Conservation (phyloP, 768 basidiomycete genomes). For the Rhizopogon salebrosus region DNA sequence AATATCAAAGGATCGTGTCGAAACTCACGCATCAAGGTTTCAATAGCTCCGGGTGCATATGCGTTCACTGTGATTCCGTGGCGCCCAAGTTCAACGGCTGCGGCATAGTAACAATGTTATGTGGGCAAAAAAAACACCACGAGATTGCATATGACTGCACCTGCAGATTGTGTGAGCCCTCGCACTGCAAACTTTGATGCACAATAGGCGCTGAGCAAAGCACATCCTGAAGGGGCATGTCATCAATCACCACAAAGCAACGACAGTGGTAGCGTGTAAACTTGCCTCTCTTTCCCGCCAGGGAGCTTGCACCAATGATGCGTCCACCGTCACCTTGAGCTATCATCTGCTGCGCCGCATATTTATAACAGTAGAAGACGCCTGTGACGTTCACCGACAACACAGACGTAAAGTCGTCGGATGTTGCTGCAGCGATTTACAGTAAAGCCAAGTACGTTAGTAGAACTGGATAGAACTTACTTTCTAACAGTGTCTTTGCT, state of each 20-base stretch:
- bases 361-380: conserved; percentile 35
- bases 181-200: conserved; percentile 39
- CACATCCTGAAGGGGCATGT: conserved; percentile 20
- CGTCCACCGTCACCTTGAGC: conserved; percentile 37
- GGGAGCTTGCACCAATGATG: conserved; percentile 35
- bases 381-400: conserved; percentile 37
- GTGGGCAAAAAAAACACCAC: background rate
- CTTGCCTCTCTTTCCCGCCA: conserved; percentile 28
- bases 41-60: conserved; percentile 24
- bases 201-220: conserved; percentile 25
- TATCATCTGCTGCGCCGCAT: conserved; percentile 40
- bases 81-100: conserved; percentile 27
- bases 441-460: background rate
- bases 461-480: conserved; percentile 3
- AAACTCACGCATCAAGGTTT: conserved; percentile 21
- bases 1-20: too few species aligned
- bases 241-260: background rate
- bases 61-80: conserved; percentile 26
- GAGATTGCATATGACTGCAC: conserved; percentile 4
- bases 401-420: conserved; percentile 28
- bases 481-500: conserved; percentile 7
- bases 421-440: conserved; percentile 18
- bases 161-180: conserved; percentile 34
- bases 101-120: background rate
- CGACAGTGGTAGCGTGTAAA: background rate